Evolutionary conservation across 257 asterid genomes (phyloP), one percentile per base, ranked within the genome.

Genomic region (Catharanthus roseus): DNA sequence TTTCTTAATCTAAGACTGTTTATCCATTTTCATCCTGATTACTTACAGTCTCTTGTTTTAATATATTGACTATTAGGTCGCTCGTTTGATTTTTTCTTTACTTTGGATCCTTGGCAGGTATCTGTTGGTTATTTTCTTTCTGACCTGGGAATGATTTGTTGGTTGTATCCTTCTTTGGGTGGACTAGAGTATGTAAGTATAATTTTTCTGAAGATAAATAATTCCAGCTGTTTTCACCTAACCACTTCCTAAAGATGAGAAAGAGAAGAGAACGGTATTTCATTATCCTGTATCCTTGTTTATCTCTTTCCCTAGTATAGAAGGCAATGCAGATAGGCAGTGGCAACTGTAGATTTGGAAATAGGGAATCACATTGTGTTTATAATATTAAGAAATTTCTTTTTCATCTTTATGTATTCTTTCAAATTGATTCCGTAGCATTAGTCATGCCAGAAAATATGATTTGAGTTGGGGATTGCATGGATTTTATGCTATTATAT

Each of bases 71-170:
- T 31, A 15, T 45, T 39, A 24, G 12, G 24, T 16, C 65, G 54
- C 15, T 34, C 36, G 10, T 15, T 36, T 21, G 41, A 68, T 57
- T 68, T 72, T 77, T 58, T 71, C 18, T 53, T 69, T 73, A 69
- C 70, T 33, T 60, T 62, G 75, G 54, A 45, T 36, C 78, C 61
- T 65, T 76, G 74, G 64, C 90, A 93, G 97, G 76, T 88, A 38
- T 91, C 99, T 66, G 91, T 87, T 64, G 99, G 99, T 79, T 93
- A 93, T 86, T 93, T 93, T 74, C 60, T 89, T 55, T 71, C 96
- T 63, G 99, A 93, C 83, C 92, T 93, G 72, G 97, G 84, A 72
- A 91, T 93, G 99, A 90, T 93, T 72, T 87, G 95, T 81, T 93
- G 97, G 96, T 49, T 84, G 65, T 93, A 90, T 81, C 99, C 98